A percentile compares a stretch with the other conserved stretches of the same genome.
Evolutionary conservation across 306 rosid genomes (phyloP).

Genomic region (Begonia loranthoides): DNA sequence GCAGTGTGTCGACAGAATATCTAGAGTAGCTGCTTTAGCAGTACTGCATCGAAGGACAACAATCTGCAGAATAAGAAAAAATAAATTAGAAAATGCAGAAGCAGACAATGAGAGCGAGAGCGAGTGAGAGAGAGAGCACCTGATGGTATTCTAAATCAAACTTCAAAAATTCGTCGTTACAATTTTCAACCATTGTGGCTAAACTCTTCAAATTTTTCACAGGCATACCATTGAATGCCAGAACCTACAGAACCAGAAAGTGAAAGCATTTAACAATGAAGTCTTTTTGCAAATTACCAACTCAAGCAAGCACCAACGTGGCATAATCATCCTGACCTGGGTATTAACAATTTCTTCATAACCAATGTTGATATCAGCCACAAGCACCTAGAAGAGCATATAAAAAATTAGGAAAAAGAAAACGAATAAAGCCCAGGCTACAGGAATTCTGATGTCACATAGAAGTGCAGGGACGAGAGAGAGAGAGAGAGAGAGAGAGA

Average conservation of each 20-base stretch:
- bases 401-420: background rate
- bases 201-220: slow-evolving; percentile 75
- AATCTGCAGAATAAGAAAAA: slow-evolving; percentile 31
- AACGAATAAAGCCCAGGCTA: slow-evolving; percentile 2
- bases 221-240: slow-evolving; percentile 77
- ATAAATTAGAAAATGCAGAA: background rate
- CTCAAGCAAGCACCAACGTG: background rate
- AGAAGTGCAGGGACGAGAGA: background rate
- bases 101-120: background rate
- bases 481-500: slow-evolving; percentile 6
- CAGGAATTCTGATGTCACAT: background rate
- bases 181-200: slow-evolving; percentile 81
- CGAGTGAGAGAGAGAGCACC: slow-evolving; percentile 27
- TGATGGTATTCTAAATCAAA: slow-evolving; percentile 81
- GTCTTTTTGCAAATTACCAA: slow-evolving; percentile 1
- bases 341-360: slow-evolving; percentile 89
- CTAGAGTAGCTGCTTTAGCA: slow-evolving; percentile 71
- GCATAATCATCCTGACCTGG: slow-evolving; percentile 38
- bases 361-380: slow-evolving; percentile 89
- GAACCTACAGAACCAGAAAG: slow-evolving; percentile 33
- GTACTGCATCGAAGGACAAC: slow-evolving; percentile 61
- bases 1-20: slow-evolving; percentile 84
- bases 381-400: slow-evolving; percentile 63
- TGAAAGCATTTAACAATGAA: background rate
- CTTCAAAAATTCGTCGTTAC: slow-evolving; percentile 64